phyloP scores from a whole-genome alignment of 768 basidiomycete genomes.

The Suillus discolor region DNA sequence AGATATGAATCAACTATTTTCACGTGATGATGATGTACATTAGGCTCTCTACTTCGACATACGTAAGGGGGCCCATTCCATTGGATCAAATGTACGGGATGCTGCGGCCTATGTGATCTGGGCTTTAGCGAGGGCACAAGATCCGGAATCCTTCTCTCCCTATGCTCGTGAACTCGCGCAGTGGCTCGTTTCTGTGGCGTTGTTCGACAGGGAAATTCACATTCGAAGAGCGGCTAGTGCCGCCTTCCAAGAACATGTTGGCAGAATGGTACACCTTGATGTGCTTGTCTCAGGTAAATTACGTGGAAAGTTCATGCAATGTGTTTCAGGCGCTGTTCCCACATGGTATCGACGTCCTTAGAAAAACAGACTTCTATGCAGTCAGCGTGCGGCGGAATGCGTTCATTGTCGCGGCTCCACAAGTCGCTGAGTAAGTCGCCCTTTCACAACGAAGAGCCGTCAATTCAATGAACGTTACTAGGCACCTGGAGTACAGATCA shows the following conservation, averaged over 20 bases:
- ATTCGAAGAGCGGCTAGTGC: constrained; percentile 96
- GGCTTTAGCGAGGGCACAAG: constrained; percentile 86
- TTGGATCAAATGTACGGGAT: constrained; percentile 94
- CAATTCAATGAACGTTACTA: constrained; percentile 33
- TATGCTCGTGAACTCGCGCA: constrained; percentile 69
- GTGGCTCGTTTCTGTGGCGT: constrained; percentile 73
- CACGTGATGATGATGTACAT: constrained; percentile 13
- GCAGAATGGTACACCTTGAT: constrained; percentile 67
- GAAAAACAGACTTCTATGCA: constrained; percentile 93
- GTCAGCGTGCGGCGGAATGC: constrained; percentile 85
- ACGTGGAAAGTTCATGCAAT: constrained; percentile 18
- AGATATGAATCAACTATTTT: constrained; percentile 11
- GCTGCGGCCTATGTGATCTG: constrained; percentile 93
- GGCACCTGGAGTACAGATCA: constrained; percentile 75
- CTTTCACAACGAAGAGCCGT: constrained; percentile 13
- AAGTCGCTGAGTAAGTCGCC: constrained; percentile 80
- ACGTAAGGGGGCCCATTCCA: constrained; percentile 87
- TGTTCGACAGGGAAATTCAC: constrained; percentile 93
- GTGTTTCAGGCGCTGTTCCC: constrained; percentile 76
- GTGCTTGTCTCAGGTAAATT: constrained; percentile 10
- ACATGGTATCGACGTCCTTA: constrained; percentile 91
- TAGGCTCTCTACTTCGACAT: constrained; percentile 94
- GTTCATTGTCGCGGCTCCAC: constrained; percentile 81
- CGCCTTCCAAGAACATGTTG: constrained; percentile 96
- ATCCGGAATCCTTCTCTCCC: constrained; percentile 55